These are phyloP conservation scores for Coelastrella sp. DNA, from an alignment of 139 green algal genomes.

Conservation along the genomic window DNA sequence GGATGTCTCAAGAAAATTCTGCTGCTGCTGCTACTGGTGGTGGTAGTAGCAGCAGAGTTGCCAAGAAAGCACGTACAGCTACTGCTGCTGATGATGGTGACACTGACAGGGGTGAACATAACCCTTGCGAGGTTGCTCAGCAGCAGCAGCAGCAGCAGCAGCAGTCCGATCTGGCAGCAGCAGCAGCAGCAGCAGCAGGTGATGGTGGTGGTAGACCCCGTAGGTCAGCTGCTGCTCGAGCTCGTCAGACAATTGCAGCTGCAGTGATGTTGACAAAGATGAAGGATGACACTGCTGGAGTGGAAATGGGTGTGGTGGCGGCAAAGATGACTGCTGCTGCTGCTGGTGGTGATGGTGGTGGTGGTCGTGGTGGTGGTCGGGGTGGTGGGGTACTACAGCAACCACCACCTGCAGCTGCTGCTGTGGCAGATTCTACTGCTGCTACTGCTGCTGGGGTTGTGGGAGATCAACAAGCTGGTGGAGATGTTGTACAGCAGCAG, in stretches of 20 bases:
- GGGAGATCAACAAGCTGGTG: no score
- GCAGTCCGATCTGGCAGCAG: no score
- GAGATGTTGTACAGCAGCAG: no score
- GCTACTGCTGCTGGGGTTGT: no score
- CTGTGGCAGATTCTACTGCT: background rate
- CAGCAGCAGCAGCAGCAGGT: background rate
- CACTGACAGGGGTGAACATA: background rate
- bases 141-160: constrained; percentile 24
- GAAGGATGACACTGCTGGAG: background rate
- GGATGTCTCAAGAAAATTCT: no score
- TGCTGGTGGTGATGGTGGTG: no score
- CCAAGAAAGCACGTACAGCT: background rate
- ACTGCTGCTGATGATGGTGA: background rate
- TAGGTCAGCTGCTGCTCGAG: background rate
- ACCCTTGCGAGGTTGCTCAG: background rate
- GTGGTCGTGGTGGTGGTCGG: no score
- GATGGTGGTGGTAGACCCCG: background rate
- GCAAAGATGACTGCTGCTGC: background rate
- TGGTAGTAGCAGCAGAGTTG: background rate
- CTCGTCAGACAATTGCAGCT: background rate
- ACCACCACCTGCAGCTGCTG: background rate
- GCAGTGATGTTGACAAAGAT: background rate
- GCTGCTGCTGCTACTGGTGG: background rate
- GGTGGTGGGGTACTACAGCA: no score
- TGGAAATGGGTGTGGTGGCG: background rate